phyloP scores from a whole-genome alignment of 768 basidiomycete genomes.

The Phanerochaete sordida region DNA sequence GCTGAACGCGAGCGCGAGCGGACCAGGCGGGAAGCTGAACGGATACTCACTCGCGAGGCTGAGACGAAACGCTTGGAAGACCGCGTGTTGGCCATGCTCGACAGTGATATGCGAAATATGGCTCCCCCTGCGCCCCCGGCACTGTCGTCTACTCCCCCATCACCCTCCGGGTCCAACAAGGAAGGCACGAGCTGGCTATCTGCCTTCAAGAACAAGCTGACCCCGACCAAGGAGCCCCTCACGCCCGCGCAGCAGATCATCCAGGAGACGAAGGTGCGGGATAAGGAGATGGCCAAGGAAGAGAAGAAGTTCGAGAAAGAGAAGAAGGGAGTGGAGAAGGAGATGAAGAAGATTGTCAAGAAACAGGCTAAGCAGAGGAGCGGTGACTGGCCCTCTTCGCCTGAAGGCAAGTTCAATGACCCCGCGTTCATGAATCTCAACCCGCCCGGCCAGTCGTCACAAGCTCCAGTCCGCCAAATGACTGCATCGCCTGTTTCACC shows the following conservation, averaged over 20 bases:
- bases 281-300: conserved; percentile 50
- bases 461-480: conserved; percentile 50
- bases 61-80: conserved; percentile 62
- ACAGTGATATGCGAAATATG: conserved; percentile 32
- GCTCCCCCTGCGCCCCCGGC: conserved; percentile 15
- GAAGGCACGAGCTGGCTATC: conserved; percentile 69
- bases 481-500: conserved; percentile 60
- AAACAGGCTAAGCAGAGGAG: conserved; percentile 20
- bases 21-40: conserved; percentile 74
- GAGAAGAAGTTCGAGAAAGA: conserved; percentile 37
- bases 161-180: conserved; percentile 62
- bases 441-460: conserved; percentile 48
- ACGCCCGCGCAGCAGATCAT: conserved; percentile 86
- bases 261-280: conserved; percentile 64
- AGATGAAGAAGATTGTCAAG: conserved; percentile 26
- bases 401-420: conserved; percentile 52
- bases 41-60: conserved; percentile 68
- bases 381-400: conserved; percentile 51
- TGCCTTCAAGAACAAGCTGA: conserved; percentile 68
- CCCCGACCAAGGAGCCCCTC: conserved; percentile 74
- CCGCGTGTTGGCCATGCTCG: conserved; percentile 73
- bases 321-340: conserved; percentile 38
- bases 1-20: conserved; percentile 74
- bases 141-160: conserved; percentile 42
- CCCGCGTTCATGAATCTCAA: conserved; percentile 54